phyloP scores from a whole-genome alignment of 2,329 filamentous ascomycete species.

The Emericellopsis cladophorae region DNA sequence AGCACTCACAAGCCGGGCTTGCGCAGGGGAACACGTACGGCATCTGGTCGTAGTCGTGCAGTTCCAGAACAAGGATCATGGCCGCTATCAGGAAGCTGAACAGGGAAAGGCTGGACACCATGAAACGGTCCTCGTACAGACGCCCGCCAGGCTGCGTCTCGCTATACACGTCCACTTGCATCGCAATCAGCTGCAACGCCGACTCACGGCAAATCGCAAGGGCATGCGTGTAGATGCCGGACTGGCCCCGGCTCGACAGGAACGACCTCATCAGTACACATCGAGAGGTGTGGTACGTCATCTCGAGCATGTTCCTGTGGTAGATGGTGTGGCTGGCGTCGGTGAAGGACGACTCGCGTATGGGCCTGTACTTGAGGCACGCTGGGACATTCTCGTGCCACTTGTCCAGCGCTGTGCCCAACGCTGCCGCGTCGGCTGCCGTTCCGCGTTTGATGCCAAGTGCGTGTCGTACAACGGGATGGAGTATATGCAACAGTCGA shows the following conservation, averaged over 20 bases:
- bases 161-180: constrained; percentile 33
- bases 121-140: constrained; percentile 37
- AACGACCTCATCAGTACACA: constrained; percentile 38
- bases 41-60: constrained; percentile 24
- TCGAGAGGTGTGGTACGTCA: constrained; percentile 33
- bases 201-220: constrained; percentile 27
- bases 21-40: constrained; percentile 12
- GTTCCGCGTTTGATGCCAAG: constrained; percentile 17
- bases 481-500: constrained; percentile 26
- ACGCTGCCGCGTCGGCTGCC: constrained; percentile 2
- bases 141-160: constrained; percentile 34
- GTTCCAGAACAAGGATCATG: constrained; percentile 44
- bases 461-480: constrained; percentile 27
- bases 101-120: constrained; percentile 37
- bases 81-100: constrained; percentile 47
- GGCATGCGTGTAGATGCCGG: neutral
- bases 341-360: constrained; percentile 26
- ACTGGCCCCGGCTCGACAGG: constrained; percentile 9
- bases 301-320: constrained; percentile 33
- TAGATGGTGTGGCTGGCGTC: constrained; percentile 31
- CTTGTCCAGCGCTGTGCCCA: constrained; percentile 20
- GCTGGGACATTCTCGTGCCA: constrained; percentile 22
- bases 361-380: constrained; percentile 25
- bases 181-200: constrained; percentile 27
- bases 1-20: neutral